Base-by-base conservation (phyloP, 2,329 filamentous ascomycete species). In the Harringtonia lauricola region DNA sequence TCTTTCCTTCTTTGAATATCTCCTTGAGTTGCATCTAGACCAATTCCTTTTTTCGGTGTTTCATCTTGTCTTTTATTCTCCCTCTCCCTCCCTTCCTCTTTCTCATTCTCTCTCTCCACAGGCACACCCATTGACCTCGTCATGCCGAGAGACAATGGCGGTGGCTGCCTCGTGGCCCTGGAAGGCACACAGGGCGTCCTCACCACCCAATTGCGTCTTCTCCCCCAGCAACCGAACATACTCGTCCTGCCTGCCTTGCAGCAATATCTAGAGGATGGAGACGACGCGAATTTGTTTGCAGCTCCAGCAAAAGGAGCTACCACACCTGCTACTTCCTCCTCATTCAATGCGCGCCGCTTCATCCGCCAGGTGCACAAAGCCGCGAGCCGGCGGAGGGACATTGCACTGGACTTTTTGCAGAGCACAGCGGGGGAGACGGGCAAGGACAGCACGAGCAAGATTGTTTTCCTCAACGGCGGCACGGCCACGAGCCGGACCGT, bases 391-490 rank as follows among this genome's bases (percentile, higher is more conserved):
- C 70, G 77, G 35, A 61, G 64, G 26, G 61, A 71, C 42, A 61
- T 61, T 36, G 77, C 76, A 8, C 58, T 62, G 26, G 55, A 61
- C 2, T 82, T 81, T 51, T 56, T 81, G 21, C 57, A 60, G 34
- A 61, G 61, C 10, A 67, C 71, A 8, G 66, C 38, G 5, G 13
- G 3, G 8, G 36, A 64, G 1, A 54, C 62, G 10, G 57, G 8
- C 39, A 66, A 67, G 46, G 76, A 71, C 50, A 34, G 14, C 14
- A 3, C 19, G 15, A 18, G 24, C 15, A 68, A 70, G 45, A 56
- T 81, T 5, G 76, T 79, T 8, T 79, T 82, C 50, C 62, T 78
- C 57, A 70, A 77, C 42, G 78, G 77, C 3, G 76, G 78, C 10
- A 74, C 72, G 3, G 64, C 71, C 10, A 64, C 68, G 44, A 76